phyloP scores from a whole-genome alignment of 164 flowering plant genomes.

The Piper betle region DNA sequence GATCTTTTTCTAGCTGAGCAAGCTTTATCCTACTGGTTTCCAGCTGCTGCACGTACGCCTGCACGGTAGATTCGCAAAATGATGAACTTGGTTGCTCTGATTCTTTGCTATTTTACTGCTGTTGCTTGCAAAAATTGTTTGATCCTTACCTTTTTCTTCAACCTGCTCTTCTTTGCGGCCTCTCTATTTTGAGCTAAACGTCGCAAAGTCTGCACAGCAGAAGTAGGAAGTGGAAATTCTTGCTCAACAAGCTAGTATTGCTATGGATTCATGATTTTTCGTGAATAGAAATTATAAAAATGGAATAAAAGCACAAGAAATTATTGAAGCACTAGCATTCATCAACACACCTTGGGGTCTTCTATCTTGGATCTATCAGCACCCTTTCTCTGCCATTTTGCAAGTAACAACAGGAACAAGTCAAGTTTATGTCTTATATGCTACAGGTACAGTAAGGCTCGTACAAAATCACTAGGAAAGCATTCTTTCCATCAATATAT shows the following conservation, averaged over 20 bases:
- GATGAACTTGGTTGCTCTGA: not conserved
- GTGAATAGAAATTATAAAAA: not conserved
- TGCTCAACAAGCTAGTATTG: not conserved
- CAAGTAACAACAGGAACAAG: not conserved
- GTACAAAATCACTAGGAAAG: too few relatives aligned
- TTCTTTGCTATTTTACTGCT: not conserved
- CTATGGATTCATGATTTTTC: too few relatives aligned
- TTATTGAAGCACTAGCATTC: not conserved
- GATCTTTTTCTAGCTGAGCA: constrained; percentile 82
- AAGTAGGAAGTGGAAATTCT: not conserved
- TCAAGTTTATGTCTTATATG: not conserved
- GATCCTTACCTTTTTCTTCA: constrained; percentile 69
- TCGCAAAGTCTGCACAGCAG: constrained; percentile 56
- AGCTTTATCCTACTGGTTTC: constrained; percentile 89
- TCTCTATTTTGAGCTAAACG: constrained; percentile 98
- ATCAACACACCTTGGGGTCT: constrained; percentile 64
- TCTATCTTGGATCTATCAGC: constrained; percentile 23
- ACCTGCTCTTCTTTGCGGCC: constrained; percentile 92
- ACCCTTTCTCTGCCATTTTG: constrained; percentile 63
- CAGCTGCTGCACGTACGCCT: constrained; percentile 97
- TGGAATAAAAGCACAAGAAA: not conserved
- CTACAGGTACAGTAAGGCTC: not conserved
- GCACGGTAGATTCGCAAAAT: constrained; percentile 2
- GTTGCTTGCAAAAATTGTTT: not conserved
- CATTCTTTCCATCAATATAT: too few relatives aligned